A percentile compares a stretch with the other conserved stretches of the same genome.
These are phyloP conservation scores for Davidsoniella eucalypti DNA, from an alignment of 2,329 filamentous ascomycete species.

Conservation along the genomic window DNA sequence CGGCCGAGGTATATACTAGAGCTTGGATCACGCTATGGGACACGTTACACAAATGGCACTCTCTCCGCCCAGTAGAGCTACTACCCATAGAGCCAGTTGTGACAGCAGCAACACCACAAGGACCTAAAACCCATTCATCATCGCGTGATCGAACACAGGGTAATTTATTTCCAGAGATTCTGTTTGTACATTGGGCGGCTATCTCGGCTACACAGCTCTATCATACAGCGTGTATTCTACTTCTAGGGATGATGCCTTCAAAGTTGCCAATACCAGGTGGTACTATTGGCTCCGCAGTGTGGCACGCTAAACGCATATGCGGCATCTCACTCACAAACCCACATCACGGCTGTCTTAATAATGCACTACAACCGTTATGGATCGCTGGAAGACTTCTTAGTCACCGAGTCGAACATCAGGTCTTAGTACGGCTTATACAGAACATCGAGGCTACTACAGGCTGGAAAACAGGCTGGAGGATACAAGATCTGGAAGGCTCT, in stretches of 20 bases:
- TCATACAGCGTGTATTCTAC: slow-evolving; percentile 36
- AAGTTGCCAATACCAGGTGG: slow-evolving; percentile 12
- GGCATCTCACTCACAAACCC: slow-evolving; percentile 39
- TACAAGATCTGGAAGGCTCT: slow-evolving; percentile 29
- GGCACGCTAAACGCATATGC: slow-evolving; percentile 39
- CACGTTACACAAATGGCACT: slow-evolving; percentile 32
- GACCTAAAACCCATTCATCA: too few species aligned
- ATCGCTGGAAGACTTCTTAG: slow-evolving; percentile 37
- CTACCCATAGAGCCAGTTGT: slow-evolving; percentile 23
- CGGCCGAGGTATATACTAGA: slow-evolving; percentile 22
- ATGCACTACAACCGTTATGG: slow-evolving; percentile 41
- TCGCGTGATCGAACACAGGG: slow-evolving; percentile 18
- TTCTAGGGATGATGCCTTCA: slow-evolving; percentile 28
- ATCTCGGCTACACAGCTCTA: slow-evolving; percentile 42
- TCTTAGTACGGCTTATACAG: slow-evolving; percentile 27
- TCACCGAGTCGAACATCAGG: slow-evolving; percentile 28
- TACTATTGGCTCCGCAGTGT: slow-evolving; percentile 26
- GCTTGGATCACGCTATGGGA: slow-evolving; percentile 34
- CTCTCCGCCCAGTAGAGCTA: slow-evolving; percentile 29
- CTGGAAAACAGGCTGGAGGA: slow-evolving; percentile 37
- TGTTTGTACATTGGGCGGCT: slow-evolving; percentile 36
- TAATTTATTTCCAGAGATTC: slow-evolving; percentile 32
- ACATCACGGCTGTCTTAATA: slow-evolving; percentile 38
- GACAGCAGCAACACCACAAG: too few species aligned
- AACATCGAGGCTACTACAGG: slow-evolving; percentile 35